These are phyloP conservation scores for Nectriaceae sp. DNA, from an alignment of 2,329 filamentous ascomycete genomes.

Conservation along the genomic window DNA sequence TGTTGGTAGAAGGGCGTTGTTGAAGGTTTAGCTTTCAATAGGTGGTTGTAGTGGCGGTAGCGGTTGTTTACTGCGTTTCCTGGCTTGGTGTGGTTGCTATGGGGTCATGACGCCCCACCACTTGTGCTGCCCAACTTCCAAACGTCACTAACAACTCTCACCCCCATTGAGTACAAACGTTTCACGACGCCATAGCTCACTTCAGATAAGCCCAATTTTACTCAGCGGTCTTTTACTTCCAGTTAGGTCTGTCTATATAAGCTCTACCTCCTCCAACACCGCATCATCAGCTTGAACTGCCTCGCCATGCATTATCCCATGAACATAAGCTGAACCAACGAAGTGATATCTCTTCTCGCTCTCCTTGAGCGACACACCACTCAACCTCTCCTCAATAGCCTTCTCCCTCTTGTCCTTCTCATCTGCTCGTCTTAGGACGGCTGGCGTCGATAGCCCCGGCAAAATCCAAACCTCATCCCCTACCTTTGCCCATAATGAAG, in stretches of 20 bases:
- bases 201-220: too few species aligned
- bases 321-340: slow-evolving; percentile 20
- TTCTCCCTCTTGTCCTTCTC: not conserved
- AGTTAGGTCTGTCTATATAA: slow-evolving; percentile 12
- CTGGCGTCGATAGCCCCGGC: slow-evolving; percentile 21
- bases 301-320: slow-evolving; percentile 26
- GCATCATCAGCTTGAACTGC: slow-evolving; percentile 3
- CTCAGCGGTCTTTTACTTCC: too few species aligned
- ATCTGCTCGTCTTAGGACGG: slow-evolving; percentile 12
- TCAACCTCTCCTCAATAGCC: not conserved
- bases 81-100: slow-evolving; percentile 35
- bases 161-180: too few species aligned
- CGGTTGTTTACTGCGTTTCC: slow-evolving; percentile 33
- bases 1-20: slow-evolving; percentile 1
- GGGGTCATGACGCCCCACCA: slow-evolving; percentile 12
- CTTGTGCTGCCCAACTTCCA: not conserved
- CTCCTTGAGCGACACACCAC: not conserved
- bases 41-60: slow-evolving; percentile 1
- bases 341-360: slow-evolving; percentile 11
- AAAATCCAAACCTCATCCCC: slow-evolving; percentile 27
- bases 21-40: not conserved
- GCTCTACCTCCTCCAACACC: slow-evolving; percentile 11
- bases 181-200: too few species aligned
- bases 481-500: slow-evolving; percentile 11
- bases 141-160: not conserved